A percentile compares a stretch with the other conserved stretches of the same genome.
Evolutionary conservation across 176 grass and related monocot genomes (phyloP).

Genomic region (Cymbopogon citratus): DNA sequence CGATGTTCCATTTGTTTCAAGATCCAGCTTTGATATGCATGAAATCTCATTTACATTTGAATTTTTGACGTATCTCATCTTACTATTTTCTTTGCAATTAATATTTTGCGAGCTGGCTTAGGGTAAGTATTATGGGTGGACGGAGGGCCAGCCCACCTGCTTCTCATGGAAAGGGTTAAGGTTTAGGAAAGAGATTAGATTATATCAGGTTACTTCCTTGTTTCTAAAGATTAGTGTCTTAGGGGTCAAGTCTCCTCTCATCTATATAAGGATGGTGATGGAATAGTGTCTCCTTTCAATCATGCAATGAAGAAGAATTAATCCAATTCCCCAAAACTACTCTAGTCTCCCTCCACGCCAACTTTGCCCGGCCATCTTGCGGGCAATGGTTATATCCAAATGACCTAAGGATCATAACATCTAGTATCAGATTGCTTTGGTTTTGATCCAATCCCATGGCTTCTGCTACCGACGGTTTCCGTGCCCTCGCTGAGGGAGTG

Average conservation of each 20-base stretch:
- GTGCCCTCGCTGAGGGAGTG: too few relatives aligned
- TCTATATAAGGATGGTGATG: background rate
- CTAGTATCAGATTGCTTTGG: too few relatives aligned
- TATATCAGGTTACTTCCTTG: background rate
- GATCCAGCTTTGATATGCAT: background rate
- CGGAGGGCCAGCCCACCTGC: background rate
- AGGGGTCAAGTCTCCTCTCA: background rate
- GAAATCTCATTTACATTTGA: background rate
- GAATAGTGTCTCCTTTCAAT: background rate
- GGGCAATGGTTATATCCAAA: too few relatives aligned
- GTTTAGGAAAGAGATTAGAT: background rate
- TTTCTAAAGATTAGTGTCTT: background rate
- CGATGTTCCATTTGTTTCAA: background rate
- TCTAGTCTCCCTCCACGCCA: too few relatives aligned
- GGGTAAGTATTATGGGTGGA: background rate
- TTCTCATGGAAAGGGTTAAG: background rate
- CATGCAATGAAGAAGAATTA: background rate
- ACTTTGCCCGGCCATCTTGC: too few relatives aligned
- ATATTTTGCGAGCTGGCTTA: background rate
- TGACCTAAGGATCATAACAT: too few relatives aligned
- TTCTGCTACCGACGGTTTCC: too few relatives aligned
- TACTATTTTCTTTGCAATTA: background rate
- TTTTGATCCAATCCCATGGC: too few relatives aligned
- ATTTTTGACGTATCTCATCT: background rate
- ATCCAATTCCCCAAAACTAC: background rate